Evolutionary conservation across 441 rosid genomes (phyloP).

Genomic region (Populus hybrid): DNA sequence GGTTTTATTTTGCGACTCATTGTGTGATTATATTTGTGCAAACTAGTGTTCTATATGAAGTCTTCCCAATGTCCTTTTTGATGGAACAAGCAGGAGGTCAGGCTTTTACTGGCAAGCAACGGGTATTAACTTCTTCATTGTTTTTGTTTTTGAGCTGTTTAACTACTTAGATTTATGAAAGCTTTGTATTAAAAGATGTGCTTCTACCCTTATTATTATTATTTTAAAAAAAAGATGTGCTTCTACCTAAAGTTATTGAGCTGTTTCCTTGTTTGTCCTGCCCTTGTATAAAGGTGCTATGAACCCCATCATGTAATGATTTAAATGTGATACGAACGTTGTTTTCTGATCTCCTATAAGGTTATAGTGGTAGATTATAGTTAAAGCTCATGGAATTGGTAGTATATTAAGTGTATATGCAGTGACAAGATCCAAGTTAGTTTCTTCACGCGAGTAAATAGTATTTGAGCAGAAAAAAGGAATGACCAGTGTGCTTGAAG

Average conservation of each 20-base stretch:
- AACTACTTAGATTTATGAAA: not conserved
- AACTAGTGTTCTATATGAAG: slow-evolving; percentile 85
- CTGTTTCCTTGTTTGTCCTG: not conserved
- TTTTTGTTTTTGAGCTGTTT: not conserved
- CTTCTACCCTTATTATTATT: not conserved
- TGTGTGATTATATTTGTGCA: slow-evolving; percentile 14
- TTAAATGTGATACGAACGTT: not conserved
- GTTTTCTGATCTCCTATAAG: not conserved
- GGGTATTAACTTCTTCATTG: slow-evolving; percentile 45
- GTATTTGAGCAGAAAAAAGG: not conserved
- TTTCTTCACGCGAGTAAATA: too few species aligned
- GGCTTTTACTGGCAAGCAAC: slow-evolving; percentile 80
- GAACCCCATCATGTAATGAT: not conserved
- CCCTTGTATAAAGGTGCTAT: not conserved
- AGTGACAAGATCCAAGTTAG: not conserved
- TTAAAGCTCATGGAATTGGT: not conserved
- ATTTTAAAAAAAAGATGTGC: not conserved
- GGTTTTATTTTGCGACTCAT: not conserved
- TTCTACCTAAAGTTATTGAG: not conserved
- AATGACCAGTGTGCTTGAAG: not conserved
- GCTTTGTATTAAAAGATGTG: not conserved
- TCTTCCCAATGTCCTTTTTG: slow-evolving; percentile 94
- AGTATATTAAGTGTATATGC: not conserved
- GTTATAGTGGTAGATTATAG: not conserved
- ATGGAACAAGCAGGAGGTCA: slow-evolving; percentile 99